phyloP scores from a whole-genome alignment of 78 protist species.

The Dictyostelium brefeldianum region DNA sequence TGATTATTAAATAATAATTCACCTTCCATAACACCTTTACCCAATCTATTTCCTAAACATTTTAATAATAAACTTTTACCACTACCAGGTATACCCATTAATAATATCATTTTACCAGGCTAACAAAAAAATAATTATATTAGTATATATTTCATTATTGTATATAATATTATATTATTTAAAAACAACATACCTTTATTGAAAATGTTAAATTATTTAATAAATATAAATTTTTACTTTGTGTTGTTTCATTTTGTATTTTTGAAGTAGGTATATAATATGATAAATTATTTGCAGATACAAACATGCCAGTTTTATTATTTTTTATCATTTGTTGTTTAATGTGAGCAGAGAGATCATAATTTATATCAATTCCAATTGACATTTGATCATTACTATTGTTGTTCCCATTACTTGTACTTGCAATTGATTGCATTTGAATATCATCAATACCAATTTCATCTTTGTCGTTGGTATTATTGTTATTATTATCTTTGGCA shows the following conservation, averaged over 20 bases:
- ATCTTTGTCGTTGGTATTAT: no score
- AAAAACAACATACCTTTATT: slow-evolving; percentile 15
- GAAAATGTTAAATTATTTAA: slow-evolving; percentile 56
- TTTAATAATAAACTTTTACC: slow-evolving; percentile 49
- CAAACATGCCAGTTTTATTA: slow-evolving; percentile 68
- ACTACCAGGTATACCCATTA: slow-evolving; percentile 66
- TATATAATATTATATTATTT: no score
- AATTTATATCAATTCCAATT: slow-evolving; percentile 31
- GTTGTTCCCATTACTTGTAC: no score
- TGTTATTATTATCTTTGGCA: neutral
- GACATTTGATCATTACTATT: neutral
- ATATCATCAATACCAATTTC: neutral
- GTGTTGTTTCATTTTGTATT: neutral
- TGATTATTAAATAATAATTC: slow-evolving; percentile 49
- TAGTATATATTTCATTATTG: neutral
- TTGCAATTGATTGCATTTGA: neutral
- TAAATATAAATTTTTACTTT: slow-evolving; percentile 23
- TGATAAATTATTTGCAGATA: slow-evolving; percentile 23
- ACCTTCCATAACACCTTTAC: slow-evolving; percentile 55
- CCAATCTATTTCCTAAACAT: slow-evolving; percentile 43
- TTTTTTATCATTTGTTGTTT: neutral
- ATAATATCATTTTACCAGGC: slow-evolving; percentile 69
- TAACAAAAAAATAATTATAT: neutral
- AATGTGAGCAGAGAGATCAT: slow-evolving; percentile 40
- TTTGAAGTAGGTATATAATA: slow-evolving; percentile 12